Percentiles rank a stretch among this genome's conserved stretches.
Conservation (phyloP, 257 asterid genomes). For the Cordia subcordata region DNA sequence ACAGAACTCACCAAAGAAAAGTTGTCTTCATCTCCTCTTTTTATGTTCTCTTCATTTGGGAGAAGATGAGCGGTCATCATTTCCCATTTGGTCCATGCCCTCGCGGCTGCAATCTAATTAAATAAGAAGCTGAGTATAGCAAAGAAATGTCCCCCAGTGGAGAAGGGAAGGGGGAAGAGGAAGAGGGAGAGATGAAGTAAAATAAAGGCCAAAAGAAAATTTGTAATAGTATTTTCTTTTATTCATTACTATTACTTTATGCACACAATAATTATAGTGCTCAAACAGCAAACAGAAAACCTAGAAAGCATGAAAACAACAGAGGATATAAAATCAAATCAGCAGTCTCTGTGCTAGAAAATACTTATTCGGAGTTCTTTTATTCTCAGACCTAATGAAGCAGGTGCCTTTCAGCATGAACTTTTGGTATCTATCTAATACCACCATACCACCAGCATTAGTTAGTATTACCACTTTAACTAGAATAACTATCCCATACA, state of each 20-base stretch:
- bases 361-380: too few species aligned
- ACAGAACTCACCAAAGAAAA: conserved; percentile 81
- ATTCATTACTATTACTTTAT: too few species aligned
- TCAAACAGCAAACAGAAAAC: neutral
- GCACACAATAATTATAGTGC: neutral
- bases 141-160: neutral
- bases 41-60: conserved; percentile 61
- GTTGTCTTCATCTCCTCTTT: conserved; percentile 75
- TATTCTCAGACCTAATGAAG: too few species aligned
- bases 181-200: neutral
- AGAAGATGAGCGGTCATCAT: conserved; percentile 92
- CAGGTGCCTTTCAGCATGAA: too few species aligned
- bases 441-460: too few species aligned
- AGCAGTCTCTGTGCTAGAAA: too few species aligned
- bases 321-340: neutral
- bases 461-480: too few species aligned
- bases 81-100: conserved; percentile 99
- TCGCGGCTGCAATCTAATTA: conserved; percentile 80
- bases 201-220: neutral
- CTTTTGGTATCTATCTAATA: too few species aligned
- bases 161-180: neutral
- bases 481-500: too few species aligned
- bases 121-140: conserved; percentile 16
- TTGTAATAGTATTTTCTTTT: too few species aligned
- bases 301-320: neutral